These are phyloP conservation scores for Cutaneotrichosporon cutaneum DNA, from an alignment of 1,284 basidiomycete genomes.

Conservation along the genomic window DNA sequence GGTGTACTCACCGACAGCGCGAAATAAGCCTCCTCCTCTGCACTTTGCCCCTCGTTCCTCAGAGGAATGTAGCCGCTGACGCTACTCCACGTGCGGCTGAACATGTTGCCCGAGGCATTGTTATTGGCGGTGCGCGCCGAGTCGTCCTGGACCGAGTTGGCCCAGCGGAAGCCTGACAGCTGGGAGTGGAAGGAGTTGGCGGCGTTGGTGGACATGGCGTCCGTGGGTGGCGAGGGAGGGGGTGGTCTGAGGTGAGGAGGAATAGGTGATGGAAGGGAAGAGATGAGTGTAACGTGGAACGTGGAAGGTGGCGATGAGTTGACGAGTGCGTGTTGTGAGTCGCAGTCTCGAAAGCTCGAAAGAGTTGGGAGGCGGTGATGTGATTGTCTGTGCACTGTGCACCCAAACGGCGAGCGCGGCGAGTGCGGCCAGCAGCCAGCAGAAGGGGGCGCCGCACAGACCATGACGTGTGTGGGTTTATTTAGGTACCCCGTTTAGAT, in stretches of 20 bases:
- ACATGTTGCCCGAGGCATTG: slow-evolving; percentile 59
- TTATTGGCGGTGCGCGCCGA: slow-evolving; percentile 57
- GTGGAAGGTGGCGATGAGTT: neutral
- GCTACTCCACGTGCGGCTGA: slow-evolving; percentile 58
- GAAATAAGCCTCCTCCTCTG: slow-evolving; percentile 96
- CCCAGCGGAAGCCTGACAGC: slow-evolving; percentile 73
- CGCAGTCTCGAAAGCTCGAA: too few relatives aligned
- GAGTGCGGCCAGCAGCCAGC: neutral
- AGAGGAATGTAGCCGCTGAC: slow-evolving; percentile 79
- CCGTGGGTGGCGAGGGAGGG: neutral
- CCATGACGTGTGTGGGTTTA: neutral
- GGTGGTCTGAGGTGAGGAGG: neutral
- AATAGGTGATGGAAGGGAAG: neutral
- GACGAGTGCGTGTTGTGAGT: too few relatives aligned
- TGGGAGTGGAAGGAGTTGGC: slow-evolving; percentile 50
- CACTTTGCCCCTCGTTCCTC: slow-evolving; percentile 73
- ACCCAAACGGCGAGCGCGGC: too few relatives aligned
- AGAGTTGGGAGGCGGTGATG: neutral
- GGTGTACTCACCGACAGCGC: slow-evolving; percentile 69
- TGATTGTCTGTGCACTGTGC: too few relatives aligned
- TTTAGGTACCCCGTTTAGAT: neutral
- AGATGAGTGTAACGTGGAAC: neutral
- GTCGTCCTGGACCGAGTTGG: slow-evolving; percentile 70
- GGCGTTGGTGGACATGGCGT: slow-evolving; percentile 33
- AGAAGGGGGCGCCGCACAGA: neutral